These are phyloP conservation scores for Fusarium goolgardi DNA, from an alignment of 2,329 filamentous ascomycete genomes.

Conservation along the genomic window DNA sequence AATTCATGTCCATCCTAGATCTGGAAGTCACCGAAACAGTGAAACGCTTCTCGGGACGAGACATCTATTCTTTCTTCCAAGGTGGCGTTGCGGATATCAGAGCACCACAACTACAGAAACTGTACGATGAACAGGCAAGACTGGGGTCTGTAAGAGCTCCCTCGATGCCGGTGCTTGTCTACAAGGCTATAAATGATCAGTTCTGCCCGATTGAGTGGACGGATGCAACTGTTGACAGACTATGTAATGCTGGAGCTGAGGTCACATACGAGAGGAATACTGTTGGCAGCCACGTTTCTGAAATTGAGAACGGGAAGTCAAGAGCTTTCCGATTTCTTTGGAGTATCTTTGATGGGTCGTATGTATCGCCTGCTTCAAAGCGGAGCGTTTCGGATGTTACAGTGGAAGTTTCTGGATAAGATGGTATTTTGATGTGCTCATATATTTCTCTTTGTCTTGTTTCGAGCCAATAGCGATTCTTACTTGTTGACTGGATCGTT, in stretches of 20 bases:
- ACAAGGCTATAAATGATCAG: slow-evolving; percentile 62
- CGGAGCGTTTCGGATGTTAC: neutral
- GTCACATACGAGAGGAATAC: slow-evolving; percentile 60
- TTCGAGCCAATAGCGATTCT: too few relatives aligned
- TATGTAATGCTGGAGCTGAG: slow-evolving; percentile 55
- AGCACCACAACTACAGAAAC: slow-evolving; percentile 26
- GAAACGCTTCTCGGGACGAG: slow-evolving; percentile 31
- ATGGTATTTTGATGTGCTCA: accelerated
- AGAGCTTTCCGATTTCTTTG: slow-evolving; percentile 24
- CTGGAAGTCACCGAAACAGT: slow-evolving; percentile 30
- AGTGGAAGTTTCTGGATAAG: neutral
- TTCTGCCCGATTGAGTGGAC: slow-evolving; percentile 57
- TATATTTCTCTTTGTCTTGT: too few relatives aligned
- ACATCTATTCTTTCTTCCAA: slow-evolving; percentile 49
- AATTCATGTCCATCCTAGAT: slow-evolving; percentile 16
- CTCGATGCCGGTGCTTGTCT: slow-evolving; percentile 60
- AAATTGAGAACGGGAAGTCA: slow-evolving; percentile 37
- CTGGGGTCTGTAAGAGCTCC: slow-evolving; percentile 55
- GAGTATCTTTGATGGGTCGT: slow-evolving; percentile 29
- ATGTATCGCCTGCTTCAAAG: slow-evolving; percentile 20
- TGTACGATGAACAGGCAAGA: slow-evolving; percentile 48
- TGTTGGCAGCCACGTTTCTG: slow-evolving; percentile 54
- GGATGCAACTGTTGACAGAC: slow-evolving; percentile 55
- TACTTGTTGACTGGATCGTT: neutral
- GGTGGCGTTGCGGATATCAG: slow-evolving; percentile 44